Evolutionary conservation across 352 stramenopile genomes (phyloP), one percentile per base, ranked within the genome.

Genomic region (Phytophthora fragariaefolia): DNA sequence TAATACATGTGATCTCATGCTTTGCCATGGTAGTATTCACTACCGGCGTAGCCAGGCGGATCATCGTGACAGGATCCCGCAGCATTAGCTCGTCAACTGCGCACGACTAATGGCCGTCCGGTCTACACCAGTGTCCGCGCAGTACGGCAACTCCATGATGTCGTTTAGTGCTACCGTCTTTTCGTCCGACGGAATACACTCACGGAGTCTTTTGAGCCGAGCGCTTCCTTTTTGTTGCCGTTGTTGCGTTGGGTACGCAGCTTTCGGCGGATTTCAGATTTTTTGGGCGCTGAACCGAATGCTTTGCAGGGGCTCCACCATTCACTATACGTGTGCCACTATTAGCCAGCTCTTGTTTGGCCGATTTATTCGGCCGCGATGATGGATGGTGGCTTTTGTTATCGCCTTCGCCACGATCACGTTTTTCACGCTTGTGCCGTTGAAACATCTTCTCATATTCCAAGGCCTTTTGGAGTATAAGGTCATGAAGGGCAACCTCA

Each of bases 221-320:
- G 38, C 24, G 40, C 23, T 0, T 12, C n/a, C 6, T 9, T 6
- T 10, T 49, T 48, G 3, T 4, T 18, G 12, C 20, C 23, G 23
- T 59, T 36, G 3, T 13, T 26, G 8, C 36, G 22, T 1, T 48
- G 52, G 20, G 34, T 22, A 15, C 13, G 36, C 4, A 59, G 24
- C 7, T 59, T 59, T 7, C 36, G 23, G 6, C 52, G 52, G 6
- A 49, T 59, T 38, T 38, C 30, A 38, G 30, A 8, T 38, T 38
- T 38, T 12, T 38, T 5, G 34, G 34, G 9, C 12, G 34, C 2
- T 40, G 12, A 18, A 5, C 34, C n/a, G 34, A 15, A 7, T 5
- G 13, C 13, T 40, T 40, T 5, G 34, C 2, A n/a, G 34, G 34
- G 1, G 12, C 9, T 5, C 5, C 12, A 18, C 1, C 12, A 1